Conservation (phyloP, 208 protist species). For the Leishmania turanica region DNA sequence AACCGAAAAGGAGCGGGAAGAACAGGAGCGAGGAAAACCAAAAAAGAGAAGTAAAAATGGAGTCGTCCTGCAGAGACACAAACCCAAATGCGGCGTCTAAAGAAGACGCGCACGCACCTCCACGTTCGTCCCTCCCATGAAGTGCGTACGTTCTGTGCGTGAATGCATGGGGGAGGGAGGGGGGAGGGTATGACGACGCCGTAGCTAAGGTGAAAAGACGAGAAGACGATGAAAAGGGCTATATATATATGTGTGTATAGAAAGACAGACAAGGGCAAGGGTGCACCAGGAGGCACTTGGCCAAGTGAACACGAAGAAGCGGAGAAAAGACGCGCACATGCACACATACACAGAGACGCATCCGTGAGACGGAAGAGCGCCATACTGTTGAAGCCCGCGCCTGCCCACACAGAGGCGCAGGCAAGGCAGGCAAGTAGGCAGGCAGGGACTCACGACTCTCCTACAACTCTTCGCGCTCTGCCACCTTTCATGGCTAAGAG, state of each 20-base stretch:
- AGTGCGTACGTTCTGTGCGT: background rate
- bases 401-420: background rate
- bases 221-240: background rate
- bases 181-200: background rate
- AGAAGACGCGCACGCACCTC: background rate
- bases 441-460: background rate
- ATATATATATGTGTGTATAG: background rate
- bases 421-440: background rate
- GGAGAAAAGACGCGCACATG: background rate
- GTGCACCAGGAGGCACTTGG: background rate
- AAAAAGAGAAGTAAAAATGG: background rate
- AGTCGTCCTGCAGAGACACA: conserved; percentile 20
- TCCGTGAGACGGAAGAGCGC: background rate
- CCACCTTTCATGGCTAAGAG: background rate
- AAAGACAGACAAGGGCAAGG: background rate
- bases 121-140: background rate
- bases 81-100: conserved; percentile 1
- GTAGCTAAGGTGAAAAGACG: conserved; percentile 22
- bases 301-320: background rate
- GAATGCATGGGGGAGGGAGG: background rate
- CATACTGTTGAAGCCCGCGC: background rate
- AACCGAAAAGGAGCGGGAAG: background rate
- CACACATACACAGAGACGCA: background rate
- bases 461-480: background rate
- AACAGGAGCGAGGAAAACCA: background rate